These are phyloP conservation scores for Geum urbanum DNA, from an alignment of 306 rosid species.

Conservation along the genomic window DNA sequence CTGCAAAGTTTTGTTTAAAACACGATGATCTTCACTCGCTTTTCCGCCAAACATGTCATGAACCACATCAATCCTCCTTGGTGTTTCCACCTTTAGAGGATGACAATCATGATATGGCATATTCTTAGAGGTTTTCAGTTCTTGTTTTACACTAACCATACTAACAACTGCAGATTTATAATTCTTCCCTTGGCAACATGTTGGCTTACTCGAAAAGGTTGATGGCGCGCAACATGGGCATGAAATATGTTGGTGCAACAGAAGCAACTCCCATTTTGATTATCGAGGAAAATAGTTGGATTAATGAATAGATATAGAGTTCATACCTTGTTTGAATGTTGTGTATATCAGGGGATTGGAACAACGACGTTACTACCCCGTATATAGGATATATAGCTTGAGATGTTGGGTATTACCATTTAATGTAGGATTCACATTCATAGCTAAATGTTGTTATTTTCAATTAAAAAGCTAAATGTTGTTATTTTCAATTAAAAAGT, in stretches of 20 bases:
- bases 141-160: neutral
- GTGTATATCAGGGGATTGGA: too few species aligned
- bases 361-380: too few species aligned
- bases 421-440: too few species aligned
- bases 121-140: neutral
- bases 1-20: slow-evolving; percentile 19
- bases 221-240: neutral
- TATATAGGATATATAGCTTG: too few species aligned
- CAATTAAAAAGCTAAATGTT: too few species aligned
- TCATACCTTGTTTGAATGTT: too few species aligned
- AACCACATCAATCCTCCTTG: neutral
- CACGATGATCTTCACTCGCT: slow-evolving; percentile 5
- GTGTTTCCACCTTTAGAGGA: neutral
- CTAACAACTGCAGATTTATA: neutral
- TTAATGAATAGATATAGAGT: too few species aligned
- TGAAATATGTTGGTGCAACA: neutral
- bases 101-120: neutral
- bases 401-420: too few species aligned
- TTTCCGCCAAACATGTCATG: slow-evolving; percentile 1
- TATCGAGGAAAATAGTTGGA: neutral
- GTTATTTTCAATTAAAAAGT: too few species aligned
- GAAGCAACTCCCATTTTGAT: neutral
- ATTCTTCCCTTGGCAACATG: neutral
- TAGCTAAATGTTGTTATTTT: too few species aligned
- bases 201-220: neutral